A percentile compares a stretch with the other conserved stretches of the same genome.
phyloP scores from a whole-genome alignment of 805 yeast genomes.

The Blastobotrys parvus region DNA sequence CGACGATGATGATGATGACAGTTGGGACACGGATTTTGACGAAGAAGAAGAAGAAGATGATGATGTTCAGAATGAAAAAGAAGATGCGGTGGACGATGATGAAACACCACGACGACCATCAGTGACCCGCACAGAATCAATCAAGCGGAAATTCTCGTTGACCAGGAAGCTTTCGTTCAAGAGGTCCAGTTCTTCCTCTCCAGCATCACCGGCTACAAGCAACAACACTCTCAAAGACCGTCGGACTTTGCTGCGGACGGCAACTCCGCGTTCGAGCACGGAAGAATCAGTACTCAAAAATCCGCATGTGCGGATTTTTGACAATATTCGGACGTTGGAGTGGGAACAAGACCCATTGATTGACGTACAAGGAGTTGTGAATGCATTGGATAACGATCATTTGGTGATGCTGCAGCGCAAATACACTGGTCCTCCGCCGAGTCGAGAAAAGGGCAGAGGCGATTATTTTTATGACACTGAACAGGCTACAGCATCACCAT shows the following conservation, averaged over 20 bases:
- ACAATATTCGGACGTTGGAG: slow-evolving; percentile 19
- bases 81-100: not conserved
- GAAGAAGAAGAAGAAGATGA: slow-evolving; percentile 2
- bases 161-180: slow-evolving; percentile 5
- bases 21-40: slow-evolving; percentile 10
- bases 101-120: not conserved
- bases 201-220: not conserved
- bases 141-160: slow-evolving; percentile 7
- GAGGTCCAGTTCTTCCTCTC: not conserved
- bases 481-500: slow-evolving; percentile 23
- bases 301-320: slow-evolving; percentile 12
- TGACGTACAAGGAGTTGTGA: slow-evolving; percentile 23
- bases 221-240: not conserved
- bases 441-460: not conserved
- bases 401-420: slow-evolving; percentile 24
- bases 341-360: slow-evolving; percentile 26
- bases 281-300: not conserved
- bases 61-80: not conserved
- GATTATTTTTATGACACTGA: slow-evolving; percentile 22
- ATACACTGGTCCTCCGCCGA: slow-evolving; percentile 11
- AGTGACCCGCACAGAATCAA: slow-evolving; percentile 3
- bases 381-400: slow-evolving; percentile 21
- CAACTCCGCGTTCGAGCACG: not conserved
- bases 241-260: not conserved
- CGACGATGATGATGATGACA: slow-evolving; percentile 3